These are phyloP conservation scores for Thraustotheca clavata DNA, from an alignment of 352 stramenopile genomes.

Conservation along the genomic window DNA sequence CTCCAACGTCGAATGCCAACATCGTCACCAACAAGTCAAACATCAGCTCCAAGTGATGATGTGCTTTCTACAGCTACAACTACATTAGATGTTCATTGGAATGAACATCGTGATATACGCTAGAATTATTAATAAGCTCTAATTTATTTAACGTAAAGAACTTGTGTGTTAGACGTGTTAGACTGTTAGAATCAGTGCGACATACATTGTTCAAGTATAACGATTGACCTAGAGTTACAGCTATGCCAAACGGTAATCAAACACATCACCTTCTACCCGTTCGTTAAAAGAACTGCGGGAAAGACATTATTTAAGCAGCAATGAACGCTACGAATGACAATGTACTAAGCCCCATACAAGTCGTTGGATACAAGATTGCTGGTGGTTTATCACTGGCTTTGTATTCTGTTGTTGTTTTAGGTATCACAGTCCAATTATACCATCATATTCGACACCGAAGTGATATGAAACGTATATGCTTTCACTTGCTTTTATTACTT, in stretches of 20 bases:
- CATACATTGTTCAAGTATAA: too few species aligned
- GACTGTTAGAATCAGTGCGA: too few species aligned
- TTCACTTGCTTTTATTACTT: background rate
- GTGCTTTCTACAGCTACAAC: slow-evolving; percentile 1
- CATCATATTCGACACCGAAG: background rate
- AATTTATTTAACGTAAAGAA: too few species aligned
- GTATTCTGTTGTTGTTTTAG: background rate
- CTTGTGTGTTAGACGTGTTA: too few species aligned
- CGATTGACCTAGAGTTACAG: too few species aligned
- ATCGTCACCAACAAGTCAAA: slow-evolving; percentile 54
- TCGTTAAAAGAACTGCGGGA: too few species aligned
- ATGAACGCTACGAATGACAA: too few species aligned
- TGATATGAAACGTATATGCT: background rate
- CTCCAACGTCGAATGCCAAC: slow-evolving; percentile 70
- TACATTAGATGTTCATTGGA: slow-evolving; percentile 18
- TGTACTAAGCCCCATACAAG: background rate
- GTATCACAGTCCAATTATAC: background rate
- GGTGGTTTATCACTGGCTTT: background rate
- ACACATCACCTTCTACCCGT: too few species aligned
- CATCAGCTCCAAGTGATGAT: slow-evolving; percentile 26
- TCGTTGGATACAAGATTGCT: background rate
- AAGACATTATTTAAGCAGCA: too few species aligned
- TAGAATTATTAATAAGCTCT: too few species aligned
- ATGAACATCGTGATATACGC: too few species aligned
- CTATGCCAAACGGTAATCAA: too few species aligned